phyloP scores from a whole-genome alignment of 306 rosid genomes.

The Cicer judaicum region DNA sequence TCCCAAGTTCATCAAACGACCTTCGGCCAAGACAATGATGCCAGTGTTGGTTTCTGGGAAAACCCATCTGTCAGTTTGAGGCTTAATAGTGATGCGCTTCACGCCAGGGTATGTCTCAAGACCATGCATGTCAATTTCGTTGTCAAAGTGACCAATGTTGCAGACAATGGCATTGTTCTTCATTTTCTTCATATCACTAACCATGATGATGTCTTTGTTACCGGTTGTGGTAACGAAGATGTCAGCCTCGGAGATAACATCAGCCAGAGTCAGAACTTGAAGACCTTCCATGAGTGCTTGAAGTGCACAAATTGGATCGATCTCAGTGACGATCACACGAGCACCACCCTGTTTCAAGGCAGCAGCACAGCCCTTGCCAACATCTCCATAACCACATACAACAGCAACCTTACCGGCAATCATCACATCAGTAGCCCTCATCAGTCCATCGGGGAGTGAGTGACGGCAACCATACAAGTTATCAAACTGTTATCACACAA shows the following conservation, averaged over 20 bases:
- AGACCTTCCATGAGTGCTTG: slow-evolving; percentile 96
- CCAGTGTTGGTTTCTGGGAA: slow-evolving; percentile 80
- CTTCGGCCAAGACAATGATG: slow-evolving; percentile 87
- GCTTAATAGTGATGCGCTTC: slow-evolving; percentile 87
- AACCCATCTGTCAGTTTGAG: slow-evolving; percentile 97
- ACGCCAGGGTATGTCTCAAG: slow-evolving; percentile 87
- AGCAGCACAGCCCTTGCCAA: slow-evolving; percentile 97
- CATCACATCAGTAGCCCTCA: slow-evolving; percentile 99
- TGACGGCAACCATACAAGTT: slow-evolving; percentile 99
- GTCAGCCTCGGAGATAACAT: slow-evolving; percentile 68
- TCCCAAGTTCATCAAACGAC: slow-evolving; percentile 96
- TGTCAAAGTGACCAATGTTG: slow-evolving; percentile 99
- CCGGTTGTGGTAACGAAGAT: slow-evolving; percentile 96
- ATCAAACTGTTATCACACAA: slow-evolving; percentile 67
- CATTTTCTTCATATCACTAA: slow-evolving; percentile 85
- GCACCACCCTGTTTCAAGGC: slow-evolving; percentile 96
- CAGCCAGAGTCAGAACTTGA: slow-evolving; percentile 73
- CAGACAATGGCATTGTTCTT: slow-evolving; percentile 96
- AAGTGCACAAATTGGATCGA: slow-evolving; percentile 97
- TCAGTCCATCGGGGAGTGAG: slow-evolving; percentile 96
- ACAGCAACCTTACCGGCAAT: slow-evolving; percentile 94
- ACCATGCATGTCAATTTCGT: slow-evolving; percentile 83
- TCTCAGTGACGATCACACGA: slow-evolving; percentile 89
- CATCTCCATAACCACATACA: slow-evolving; percentile 91
- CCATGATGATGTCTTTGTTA: slow-evolving; percentile 96